A percentile compares a stretch with the other conserved stretches of the same genome.
Evolutionary conservation across 148 eudicot species (phyloP).

Genomic region (Diospyros lotus): DNA sequence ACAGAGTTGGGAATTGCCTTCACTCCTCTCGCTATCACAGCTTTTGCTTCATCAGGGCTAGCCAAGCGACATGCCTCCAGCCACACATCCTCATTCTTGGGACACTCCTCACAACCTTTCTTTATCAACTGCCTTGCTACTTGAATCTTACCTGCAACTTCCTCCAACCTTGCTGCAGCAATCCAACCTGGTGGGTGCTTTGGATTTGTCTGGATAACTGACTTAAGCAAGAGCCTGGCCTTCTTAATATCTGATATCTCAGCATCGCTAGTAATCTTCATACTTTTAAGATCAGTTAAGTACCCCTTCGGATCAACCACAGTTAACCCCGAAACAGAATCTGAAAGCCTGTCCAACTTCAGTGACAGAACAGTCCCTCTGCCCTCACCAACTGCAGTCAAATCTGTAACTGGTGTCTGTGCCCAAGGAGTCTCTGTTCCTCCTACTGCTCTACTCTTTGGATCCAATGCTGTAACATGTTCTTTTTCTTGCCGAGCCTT

Average conservation of each 20-base stretch:
- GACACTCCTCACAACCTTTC: conserved; percentile 93
- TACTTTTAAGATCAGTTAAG: conserved; percentile 87
- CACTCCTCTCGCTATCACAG: conserved; percentile 86
- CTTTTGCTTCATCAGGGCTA: conserved; percentile 76
- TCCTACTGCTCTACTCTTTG: conserved; percentile 78
- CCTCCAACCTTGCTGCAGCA: conserved; percentile 93
- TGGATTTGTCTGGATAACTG: conserved; percentile 80
- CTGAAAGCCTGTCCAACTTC: conserved; percentile 81
- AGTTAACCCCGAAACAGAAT: conserved; percentile 80
- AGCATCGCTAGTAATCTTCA: conserved; percentile 95
- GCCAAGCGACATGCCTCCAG: conserved; percentile 83
- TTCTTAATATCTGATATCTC: conserved; percentile 91
- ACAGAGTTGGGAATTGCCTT: conserved; percentile 88
- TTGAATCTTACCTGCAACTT: conserved; percentile 86
- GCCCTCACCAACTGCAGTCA: conserved; percentile 98
- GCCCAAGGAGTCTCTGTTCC: conserved; percentile 92
- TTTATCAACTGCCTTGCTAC: conserved; percentile 67
- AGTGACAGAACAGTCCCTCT: conserved; percentile 91
- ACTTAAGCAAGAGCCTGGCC: conserved; percentile 79
- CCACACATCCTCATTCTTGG: conserved; percentile 93
- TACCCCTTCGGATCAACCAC: conserved; percentile 95
- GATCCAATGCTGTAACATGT: conserved; percentile 88
- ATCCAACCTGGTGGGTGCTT: conserved; percentile 98
- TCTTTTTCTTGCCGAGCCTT: conserved; percentile 95
- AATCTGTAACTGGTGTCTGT: conserved; percentile 87